Conservation (phyloP, 495 filamentous ascomycete species). For the Sordaria brevicollis region DNA sequence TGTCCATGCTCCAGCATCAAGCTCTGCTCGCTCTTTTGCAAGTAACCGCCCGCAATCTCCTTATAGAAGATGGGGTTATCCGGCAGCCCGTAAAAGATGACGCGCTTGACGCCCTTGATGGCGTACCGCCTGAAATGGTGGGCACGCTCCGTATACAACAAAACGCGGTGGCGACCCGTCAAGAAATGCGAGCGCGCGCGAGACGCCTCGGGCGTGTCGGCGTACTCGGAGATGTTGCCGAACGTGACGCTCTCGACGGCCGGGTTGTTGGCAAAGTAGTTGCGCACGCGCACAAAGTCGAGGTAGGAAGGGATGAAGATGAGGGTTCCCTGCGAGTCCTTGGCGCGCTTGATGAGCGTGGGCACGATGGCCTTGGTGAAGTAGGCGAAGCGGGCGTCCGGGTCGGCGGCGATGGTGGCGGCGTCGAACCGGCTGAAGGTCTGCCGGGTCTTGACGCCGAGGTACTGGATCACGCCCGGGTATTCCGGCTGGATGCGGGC, state of each 20-base stretch:
- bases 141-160: constrained; percentile 85
- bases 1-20: constrained; percentile 37
- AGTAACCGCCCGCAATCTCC: constrained; percentile 70
- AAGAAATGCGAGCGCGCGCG: constrained; percentile 83
- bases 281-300: constrained; percentile 87
- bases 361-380: constrained; percentile 76
- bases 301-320: constrained; percentile 88
- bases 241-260: constrained; percentile 63
- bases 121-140: constrained; percentile 88
- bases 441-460: constrained; percentile 62
- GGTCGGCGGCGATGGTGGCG: constrained; percentile 54
- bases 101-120: constrained; percentile 64
- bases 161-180: constrained; percentile 64
- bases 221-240: constrained; percentile 82
- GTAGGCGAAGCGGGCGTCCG: constrained; percentile 84
- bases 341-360: constrained; percentile 49
- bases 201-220: constrained; percentile 59
- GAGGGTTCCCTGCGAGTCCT: constrained; percentile 48
- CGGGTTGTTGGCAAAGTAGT: constrained; percentile 71
- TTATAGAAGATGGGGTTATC: constrained; percentile 82
- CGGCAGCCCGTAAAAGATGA: constrained; percentile 79
- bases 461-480: constrained; percentile 54
- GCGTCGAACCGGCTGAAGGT: constrained; percentile 86
- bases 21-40: constrained; percentile 46
- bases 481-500: constrained; percentile 58